Conservation (phyloP, 139 green algal genomes). For the Chlamydomonas schloesseri region DNA sequence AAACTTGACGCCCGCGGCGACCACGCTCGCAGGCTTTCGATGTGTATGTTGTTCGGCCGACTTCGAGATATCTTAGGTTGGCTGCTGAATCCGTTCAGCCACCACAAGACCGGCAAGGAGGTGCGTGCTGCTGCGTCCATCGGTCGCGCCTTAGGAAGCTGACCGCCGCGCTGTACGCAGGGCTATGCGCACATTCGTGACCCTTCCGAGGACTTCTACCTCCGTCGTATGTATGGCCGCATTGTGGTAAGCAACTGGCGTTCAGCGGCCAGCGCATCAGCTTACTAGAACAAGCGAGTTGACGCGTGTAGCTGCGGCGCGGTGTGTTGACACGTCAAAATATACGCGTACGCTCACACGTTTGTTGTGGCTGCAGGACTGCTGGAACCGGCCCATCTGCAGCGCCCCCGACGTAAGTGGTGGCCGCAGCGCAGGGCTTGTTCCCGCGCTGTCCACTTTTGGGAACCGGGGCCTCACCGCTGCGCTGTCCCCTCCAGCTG, state of each 20-base stretch:
- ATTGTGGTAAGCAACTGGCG: conserved; percentile 75
- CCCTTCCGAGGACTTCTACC: conserved; percentile 97
- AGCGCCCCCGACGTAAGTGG: conserved; percentile 78
- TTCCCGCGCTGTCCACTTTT: too few relatives aligned
- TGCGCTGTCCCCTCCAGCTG: too few relatives aligned
- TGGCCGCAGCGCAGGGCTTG: too few relatives aligned
- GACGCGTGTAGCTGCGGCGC: not conserved
- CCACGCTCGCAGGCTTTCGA: too few relatives aligned
- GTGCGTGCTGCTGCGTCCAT: not conserved
- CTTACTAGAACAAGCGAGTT: not conserved
- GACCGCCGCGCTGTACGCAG: conserved; percentile 43
- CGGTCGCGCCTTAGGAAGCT: not conserved
- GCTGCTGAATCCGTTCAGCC: too few relatives aligned
- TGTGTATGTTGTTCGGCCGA: too few relatives aligned
- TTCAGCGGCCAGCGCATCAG: not conserved
- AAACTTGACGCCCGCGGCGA: too few relatives aligned
- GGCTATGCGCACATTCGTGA: conserved; percentile 92
- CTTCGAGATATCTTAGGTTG: too few relatives aligned
- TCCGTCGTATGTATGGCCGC: conserved; percentile 90
- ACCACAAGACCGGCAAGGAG: too few relatives aligned
- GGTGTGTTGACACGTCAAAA: not conserved
- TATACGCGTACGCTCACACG: not conserved
- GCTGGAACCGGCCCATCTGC: conserved; percentile 95
- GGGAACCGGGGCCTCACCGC: too few relatives aligned
- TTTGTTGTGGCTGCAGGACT: conserved; percentile 76